Evolutionary conservation across 2,329 filamentous ascomycete species (phyloP).

Genomic region (Endothia cerciana): DNA sequence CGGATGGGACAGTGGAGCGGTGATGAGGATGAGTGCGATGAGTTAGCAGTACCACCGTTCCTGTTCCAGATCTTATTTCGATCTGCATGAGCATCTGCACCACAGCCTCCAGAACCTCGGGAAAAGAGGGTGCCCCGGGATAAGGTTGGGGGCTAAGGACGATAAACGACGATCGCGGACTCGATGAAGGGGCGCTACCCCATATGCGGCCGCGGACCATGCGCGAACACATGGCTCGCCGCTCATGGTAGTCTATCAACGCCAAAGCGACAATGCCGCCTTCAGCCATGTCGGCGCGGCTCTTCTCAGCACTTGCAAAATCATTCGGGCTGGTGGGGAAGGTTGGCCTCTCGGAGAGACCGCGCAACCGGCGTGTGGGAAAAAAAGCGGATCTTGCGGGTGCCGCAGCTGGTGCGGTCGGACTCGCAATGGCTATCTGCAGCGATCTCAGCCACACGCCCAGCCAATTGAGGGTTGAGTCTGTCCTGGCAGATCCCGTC

Average conservation of each 20-base stretch:
- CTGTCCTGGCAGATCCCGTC: background rate
- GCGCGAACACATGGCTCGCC: background rate
- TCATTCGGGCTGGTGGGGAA: background rate
- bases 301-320: background rate
- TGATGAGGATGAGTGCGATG: background rate
- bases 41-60: slow-evolving; percentile 3
- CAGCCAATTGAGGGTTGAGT: background rate
- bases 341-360: background rate
- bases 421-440: background rate
- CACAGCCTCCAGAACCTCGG: background rate
- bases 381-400: background rate
- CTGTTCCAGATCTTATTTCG: background rate
- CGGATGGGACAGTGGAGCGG: background rate
- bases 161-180: slow-evolving; percentile 5
- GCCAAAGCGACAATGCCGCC: background rate
- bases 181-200: background rate
- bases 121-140: background rate
- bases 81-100: background rate
- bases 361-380: background rate
- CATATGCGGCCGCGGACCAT: background rate
- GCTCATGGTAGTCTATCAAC: background rate
- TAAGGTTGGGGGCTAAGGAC: background rate
- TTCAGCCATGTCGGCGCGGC: background rate
- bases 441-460: background rate
- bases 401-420: background rate